These are phyloP conservation scores for Camelina sativa DNA, from an alignment of 345 rosid species.

Conservation along the genomic window DNA sequence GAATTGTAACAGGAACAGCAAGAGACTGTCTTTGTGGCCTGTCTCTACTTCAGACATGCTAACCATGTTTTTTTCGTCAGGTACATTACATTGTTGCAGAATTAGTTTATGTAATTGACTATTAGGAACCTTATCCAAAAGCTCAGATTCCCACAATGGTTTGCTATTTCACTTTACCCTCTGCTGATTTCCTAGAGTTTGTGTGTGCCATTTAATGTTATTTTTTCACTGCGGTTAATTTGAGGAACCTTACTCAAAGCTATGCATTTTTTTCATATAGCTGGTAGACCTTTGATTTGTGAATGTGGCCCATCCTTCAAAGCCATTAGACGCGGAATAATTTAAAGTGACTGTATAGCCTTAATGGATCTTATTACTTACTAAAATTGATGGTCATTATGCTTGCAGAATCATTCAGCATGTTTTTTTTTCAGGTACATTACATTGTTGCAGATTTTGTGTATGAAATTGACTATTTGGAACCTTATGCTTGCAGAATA, in stretches of 20 bases:
- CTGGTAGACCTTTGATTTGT: neutral
- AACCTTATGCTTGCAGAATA: neutral
- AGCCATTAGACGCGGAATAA: neutral
- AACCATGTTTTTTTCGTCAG: slow-evolving; percentile 49
- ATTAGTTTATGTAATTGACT: neutral
- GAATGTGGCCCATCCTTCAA: neutral
- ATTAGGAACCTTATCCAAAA: neutral
- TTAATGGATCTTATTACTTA: neutral
- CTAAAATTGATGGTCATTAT: neutral
- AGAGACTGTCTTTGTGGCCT: slow-evolving; percentile 67
- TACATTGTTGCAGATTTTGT: no score
- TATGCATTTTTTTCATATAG: neutral
- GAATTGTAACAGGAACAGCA: slow-evolving; percentile 37
- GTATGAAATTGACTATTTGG: no score
- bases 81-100: neutral
- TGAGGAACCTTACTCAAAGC: neutral
- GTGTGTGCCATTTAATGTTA: neutral
- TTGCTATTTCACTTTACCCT: neutral
- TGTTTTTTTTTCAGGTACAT: no score
- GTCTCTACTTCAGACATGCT: slow-evolving; percentile 90
- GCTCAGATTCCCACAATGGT: neutral
- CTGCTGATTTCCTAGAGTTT: neutral
- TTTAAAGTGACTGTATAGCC: neutral
- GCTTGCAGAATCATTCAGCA: neutral
- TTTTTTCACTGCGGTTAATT: neutral